A percentile compares a stretch with the other conserved stretches of the same genome.
Conservation (phyloP, 495 filamentous ascomycete species). For the Aspergillus carlsbadensis region DNA sequence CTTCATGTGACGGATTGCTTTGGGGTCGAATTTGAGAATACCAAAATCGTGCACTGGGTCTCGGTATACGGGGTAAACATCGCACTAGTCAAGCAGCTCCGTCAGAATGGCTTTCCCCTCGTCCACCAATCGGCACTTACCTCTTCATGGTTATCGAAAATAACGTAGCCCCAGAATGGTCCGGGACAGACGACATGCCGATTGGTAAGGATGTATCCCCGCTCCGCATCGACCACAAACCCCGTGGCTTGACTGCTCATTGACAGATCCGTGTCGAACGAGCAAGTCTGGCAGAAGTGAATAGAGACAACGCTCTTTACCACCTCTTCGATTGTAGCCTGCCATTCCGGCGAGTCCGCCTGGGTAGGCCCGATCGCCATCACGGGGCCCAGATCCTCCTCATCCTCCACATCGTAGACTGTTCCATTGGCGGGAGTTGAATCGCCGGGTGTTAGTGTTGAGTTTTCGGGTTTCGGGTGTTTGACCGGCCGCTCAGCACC, state of each 20-base stretch:
- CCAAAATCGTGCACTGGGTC: constrained; percentile 99
- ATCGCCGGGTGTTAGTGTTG: constrained; percentile 41
- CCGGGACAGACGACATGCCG: constrained; percentile 95
- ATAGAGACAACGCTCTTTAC: constrained; percentile 94
- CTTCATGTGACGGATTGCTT: constrained; percentile 94
- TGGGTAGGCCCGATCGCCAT: constrained; percentile 49
- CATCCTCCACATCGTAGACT: constrained; percentile 48
- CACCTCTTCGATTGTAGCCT: constrained; percentile 89
- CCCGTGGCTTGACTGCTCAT: constrained; percentile 94
- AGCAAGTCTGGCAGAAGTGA: constrained; percentile 97
- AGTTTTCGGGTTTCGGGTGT: constrained; percentile 50
- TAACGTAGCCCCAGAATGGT: constrained; percentile 95
- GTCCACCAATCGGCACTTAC: constrained; percentile 33
- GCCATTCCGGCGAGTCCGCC: constrained; percentile 93
- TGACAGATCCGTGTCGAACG: constrained; percentile 94
- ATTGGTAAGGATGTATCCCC: constrained; percentile 86
- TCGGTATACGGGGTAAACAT: constrained; percentile 96
- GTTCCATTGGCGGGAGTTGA: constrained; percentile 48
- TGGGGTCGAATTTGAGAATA: constrained; percentile 92
- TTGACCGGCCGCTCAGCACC: constrained; percentile 55
- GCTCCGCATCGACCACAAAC: constrained; percentile 95
- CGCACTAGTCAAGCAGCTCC: constrained; percentile 58
- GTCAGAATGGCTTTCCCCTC: background rate
- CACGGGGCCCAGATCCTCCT: constrained; percentile 41
- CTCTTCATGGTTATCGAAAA: constrained; percentile 98